phyloP scores from a whole-genome alignment of 2,329 filamentous ascomycete species.

The Juglanconis juglandina region DNA sequence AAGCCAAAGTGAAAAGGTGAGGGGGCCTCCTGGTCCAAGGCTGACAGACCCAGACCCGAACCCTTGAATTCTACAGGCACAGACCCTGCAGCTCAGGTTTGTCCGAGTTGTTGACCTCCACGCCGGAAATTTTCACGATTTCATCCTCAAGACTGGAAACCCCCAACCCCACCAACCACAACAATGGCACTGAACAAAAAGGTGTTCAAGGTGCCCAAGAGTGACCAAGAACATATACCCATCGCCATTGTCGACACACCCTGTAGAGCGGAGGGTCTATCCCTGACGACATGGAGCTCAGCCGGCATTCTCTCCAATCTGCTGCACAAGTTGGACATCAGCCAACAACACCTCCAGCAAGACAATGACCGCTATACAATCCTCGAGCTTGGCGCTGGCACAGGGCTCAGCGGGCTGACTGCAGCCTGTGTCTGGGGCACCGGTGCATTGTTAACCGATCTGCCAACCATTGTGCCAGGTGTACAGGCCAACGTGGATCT shows the following conservation, averaged over 20 bases:
- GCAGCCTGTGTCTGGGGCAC: slow-evolving; percentile 13
- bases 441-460: slow-evolving; percentile 9
- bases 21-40: no score
- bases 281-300: slow-evolving; percentile 17
- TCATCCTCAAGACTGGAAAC: not conserved
- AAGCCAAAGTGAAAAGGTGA: no score
- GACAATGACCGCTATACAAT: not conserved
- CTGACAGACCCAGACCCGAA: no score
- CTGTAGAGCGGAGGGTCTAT: slow-evolving; percentile 13
- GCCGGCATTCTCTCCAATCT: slow-evolving; percentile 16
- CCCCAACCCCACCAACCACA: not conserved
- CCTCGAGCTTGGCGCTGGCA: slow-evolving; percentile 17
- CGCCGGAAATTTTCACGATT: not conserved
- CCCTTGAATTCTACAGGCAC: no score
- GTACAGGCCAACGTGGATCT: slow-evolving; percentile 15
- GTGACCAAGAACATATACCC: not conserved
- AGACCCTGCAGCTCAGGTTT: no score
- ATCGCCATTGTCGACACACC: slow-evolving; percentile 15
- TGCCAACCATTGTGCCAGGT: slow-evolving; percentile 16
- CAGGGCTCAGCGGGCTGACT: slow-evolving; percentile 11
- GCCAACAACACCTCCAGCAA: not conserved
- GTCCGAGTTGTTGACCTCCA: no score
- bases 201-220: slow-evolving; percentile 5
- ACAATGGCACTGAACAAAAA: slow-evolving; percentile 9
- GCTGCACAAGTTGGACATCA: slow-evolving; percentile 8